These are phyloP conservation scores for Begonia masoniana DNA, from an alignment of 306 rosid species.

Conservation along the genomic window DNA sequence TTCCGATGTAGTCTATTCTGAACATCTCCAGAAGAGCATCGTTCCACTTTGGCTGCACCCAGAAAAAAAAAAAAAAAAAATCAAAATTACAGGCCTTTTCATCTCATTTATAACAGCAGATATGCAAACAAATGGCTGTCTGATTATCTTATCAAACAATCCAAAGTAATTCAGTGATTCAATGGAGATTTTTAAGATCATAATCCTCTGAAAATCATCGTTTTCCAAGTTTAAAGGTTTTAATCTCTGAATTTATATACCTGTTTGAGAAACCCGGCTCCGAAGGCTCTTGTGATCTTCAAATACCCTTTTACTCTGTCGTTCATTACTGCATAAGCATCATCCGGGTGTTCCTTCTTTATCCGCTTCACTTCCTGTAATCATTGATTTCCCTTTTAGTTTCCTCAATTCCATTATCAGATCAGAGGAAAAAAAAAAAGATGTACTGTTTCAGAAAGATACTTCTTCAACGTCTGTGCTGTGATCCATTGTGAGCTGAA, in stretches of 20 bases:
- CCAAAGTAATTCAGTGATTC: too few species aligned
- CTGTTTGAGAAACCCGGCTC: constrained; percentile 85
- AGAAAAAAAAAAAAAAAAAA: constrained; percentile 3
- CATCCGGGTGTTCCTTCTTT: constrained; percentile 57
- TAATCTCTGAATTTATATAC: constrained; percentile 13
- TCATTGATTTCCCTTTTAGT: background rate
- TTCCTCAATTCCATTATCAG: background rate
- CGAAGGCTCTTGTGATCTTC: constrained; percentile 84
- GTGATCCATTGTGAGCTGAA: constrained; percentile 73
- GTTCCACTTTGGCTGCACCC: constrained; percentile 70
- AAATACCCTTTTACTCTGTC: constrained; percentile 67
- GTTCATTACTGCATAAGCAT: constrained; percentile 40
- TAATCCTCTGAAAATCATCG: too few species aligned
- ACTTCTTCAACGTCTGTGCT: constrained; percentile 55
- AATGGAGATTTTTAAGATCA: too few species aligned
- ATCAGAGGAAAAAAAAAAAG: background rate
- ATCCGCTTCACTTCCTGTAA: constrained; percentile 66
- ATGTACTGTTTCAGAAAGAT: background rate
- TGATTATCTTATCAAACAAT: too few species aligned
- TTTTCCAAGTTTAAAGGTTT: too few species aligned
- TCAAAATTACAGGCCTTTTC: background rate
- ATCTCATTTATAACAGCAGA: too few species aligned
- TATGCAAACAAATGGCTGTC: too few species aligned
- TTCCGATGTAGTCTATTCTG: constrained; percentile 60
- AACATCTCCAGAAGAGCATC: constrained; percentile 62